A percentile compares a stretch with the other conserved stretches of the same genome.
Conservation (phyloP, 1,139 yeast species). For the Meyerozyma carpophila region DNA sequence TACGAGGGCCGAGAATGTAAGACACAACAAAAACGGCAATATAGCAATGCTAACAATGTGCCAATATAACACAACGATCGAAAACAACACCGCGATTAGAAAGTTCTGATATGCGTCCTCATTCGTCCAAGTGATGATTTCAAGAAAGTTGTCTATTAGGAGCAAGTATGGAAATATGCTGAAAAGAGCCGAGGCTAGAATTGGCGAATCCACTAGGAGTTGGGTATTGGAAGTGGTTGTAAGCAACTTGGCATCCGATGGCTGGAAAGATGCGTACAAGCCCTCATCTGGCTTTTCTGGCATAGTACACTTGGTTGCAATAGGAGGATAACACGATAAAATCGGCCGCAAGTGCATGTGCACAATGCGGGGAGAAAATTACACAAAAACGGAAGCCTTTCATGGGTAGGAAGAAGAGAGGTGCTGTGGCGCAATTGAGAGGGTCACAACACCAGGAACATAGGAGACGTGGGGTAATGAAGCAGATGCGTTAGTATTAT, state of each 20-base stretch:
- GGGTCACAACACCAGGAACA: too few species aligned
- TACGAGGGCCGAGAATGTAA: conserved; percentile 32
- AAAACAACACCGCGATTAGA: conserved; percentile 34
- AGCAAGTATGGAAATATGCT: conserved; percentile 45
- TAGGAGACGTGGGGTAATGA: too few species aligned
- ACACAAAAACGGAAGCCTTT: not conserved
- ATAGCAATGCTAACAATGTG: conserved; percentile 24
- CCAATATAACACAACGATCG: conserved; percentile 45
- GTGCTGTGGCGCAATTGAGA: too few species aligned
- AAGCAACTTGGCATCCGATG: conserved; percentile 28
- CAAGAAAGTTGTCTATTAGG: conserved; percentile 39
- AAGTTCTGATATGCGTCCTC: conserved; percentile 46
- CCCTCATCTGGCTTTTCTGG: conserved; percentile 12
- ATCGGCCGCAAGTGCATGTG: not conserved
- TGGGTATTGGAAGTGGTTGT: conserved; percentile 23
- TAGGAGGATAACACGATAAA: not conserved
- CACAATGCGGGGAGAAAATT: not conserved
- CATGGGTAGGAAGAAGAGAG: too few species aligned
- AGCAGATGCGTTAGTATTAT: too few species aligned
- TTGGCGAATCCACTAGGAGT: conserved; percentile 39
- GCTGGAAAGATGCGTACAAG: conserved; percentile 29
- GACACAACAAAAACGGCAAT: conserved; percentile 33
- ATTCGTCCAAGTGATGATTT: conserved; percentile 52
- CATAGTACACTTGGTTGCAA: conserved; percentile 5
- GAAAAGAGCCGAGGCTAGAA: conserved; percentile 41